Conservation (phyloP, 495 filamentous ascomycete species). For the Pseudevernia furfuracea region DNA sequence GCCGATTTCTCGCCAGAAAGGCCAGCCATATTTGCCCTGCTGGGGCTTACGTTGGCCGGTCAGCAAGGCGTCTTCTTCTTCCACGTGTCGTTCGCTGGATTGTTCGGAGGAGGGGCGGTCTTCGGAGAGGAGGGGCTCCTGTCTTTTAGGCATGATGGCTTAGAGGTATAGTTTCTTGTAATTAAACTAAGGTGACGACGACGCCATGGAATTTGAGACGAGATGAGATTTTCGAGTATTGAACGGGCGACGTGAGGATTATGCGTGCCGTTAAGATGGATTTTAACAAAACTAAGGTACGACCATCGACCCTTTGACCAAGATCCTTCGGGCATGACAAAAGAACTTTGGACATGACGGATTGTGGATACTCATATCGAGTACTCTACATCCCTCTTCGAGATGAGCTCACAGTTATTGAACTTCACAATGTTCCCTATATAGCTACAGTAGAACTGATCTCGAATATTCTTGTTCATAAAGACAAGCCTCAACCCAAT, state of each 20-base stretch:
- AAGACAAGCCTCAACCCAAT: conserved; percentile 49
- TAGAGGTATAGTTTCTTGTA: no score
- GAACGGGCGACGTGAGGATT: background rate
- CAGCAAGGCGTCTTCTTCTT: conserved; percentile 60
- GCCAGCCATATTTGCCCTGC: conserved; percentile 35
- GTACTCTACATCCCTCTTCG: no score
- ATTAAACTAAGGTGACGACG: background rate
- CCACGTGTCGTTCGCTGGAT: conserved; percentile 40
- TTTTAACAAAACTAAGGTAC: no score
- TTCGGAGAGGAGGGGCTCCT: conserved; percentile 39
- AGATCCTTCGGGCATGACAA: background rate
- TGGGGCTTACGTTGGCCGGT: conserved; percentile 46
- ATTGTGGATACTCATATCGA: no score
- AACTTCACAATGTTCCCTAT: background rate
- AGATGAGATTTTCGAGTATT: background rate
- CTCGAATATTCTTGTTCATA: background rate
- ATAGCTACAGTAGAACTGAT: background rate
- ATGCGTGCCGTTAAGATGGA: background rate
- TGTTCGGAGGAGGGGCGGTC: conserved; percentile 40
- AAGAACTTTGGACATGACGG: background rate
- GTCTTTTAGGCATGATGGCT: conserved; percentile 33
- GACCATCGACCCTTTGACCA: no score
- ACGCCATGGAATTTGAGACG: no score
- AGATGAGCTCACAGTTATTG: no score
- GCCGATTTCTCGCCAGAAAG: conserved; percentile 60